These are phyloP conservation scores for Auriscalpium microsporum DNA, from an alignment of 768 basidiomycete species.

Conservation along the genomic window DNA sequence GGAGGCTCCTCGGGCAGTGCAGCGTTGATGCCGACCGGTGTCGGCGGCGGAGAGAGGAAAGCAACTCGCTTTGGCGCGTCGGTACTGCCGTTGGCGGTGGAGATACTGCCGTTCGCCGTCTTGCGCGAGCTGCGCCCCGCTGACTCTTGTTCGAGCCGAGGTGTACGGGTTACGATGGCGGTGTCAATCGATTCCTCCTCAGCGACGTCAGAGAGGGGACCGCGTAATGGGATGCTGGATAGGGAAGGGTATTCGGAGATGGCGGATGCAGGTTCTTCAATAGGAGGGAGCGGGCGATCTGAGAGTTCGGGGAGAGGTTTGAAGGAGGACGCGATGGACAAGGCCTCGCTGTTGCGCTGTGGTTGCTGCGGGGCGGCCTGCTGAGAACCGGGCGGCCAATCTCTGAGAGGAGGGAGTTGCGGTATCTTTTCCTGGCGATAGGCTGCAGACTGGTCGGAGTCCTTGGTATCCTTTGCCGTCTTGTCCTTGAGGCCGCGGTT, in stretches of 20 bases:
- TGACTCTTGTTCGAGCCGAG: slow-evolving; percentile 24
- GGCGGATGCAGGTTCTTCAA: slow-evolving; percentile 32
- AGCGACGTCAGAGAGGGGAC: slow-evolving; percentile 14
- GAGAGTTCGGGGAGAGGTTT: slow-evolving; percentile 71
- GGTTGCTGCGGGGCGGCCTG: no score
- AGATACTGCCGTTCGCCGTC: slow-evolving; percentile 28
- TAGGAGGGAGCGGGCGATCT: slow-evolving; percentile 38
- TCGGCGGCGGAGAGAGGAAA: slow-evolving; percentile 75
- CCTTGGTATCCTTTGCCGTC: slow-evolving; percentile 36
- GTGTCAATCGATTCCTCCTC: slow-evolving; percentile 13
- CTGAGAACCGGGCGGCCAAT: slow-evolving; percentile 48
- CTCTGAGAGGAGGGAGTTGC: slow-evolving; percentile 49
- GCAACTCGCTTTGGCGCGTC: slow-evolving; percentile 81
- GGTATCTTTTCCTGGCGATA: slow-evolving; percentile 51
- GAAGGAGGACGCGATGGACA: slow-evolving; percentile 42
- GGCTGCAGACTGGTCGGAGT: slow-evolving; percentile 21
- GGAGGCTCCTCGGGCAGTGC: slow-evolving; percentile 41
- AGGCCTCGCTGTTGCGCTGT: slow-evolving; percentile 11
- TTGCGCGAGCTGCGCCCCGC: slow-evolving; percentile 31
- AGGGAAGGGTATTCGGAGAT: slow-evolving; percentile 21
- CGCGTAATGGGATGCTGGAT: slow-evolving; percentile 14
- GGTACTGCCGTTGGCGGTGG: slow-evolving; percentile 19
- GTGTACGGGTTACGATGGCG: slow-evolving; percentile 10
- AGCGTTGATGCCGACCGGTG: slow-evolving; percentile 44
- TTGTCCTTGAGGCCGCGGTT: slow-evolving; percentile 63